Evolutionary conservation across 192 early-diverging fungal species (phyloP).

Genomic region (Rhizophagus clarus): DNA sequence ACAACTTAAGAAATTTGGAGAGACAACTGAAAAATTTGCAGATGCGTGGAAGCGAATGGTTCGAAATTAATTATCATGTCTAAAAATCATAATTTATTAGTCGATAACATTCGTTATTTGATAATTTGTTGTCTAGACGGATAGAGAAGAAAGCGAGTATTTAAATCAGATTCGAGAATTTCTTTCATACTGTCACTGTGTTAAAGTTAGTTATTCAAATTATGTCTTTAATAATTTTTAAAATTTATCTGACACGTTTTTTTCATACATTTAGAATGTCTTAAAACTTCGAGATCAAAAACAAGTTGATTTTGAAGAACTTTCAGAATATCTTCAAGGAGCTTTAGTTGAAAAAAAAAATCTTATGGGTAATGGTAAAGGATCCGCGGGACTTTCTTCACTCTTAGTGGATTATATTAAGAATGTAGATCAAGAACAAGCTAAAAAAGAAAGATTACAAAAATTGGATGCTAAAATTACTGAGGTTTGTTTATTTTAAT

Average conservation of each 20-base stretch:
- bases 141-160: constrained; percentile 68
- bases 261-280: constrained; percentile 53
- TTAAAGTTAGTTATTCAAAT: constrained; percentile 55
- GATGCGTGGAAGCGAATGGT: constrained; percentile 72
- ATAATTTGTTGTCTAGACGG: constrained; percentile 36
- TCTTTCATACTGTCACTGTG: constrained; percentile 76
- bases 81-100: neutral
- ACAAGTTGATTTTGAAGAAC: constrained; percentile 92
- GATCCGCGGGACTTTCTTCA: constrained; percentile 61
- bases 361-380: constrained; percentile 65
- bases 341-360: constrained; percentile 73
- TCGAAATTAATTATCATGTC: constrained; percentile 4
- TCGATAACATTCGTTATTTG: neutral
- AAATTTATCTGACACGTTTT: constrained; percentile 7
- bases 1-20: constrained; percentile 74
- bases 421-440: constrained; percentile 82
- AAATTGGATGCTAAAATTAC: constrained; percentile 70
- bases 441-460: constrained; percentile 77
- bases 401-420: constrained; percentile 87
- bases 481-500: constrained; percentile 53
- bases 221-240: neutral
- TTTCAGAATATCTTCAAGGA: constrained; percentile 76
- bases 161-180: constrained; percentile 85
- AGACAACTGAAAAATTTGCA: constrained; percentile 70
- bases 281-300: constrained; percentile 89